Conservation (phyloP, 2,329 filamentous ascomycete genomes). For the Fusarium pseudonygamai region DNA sequence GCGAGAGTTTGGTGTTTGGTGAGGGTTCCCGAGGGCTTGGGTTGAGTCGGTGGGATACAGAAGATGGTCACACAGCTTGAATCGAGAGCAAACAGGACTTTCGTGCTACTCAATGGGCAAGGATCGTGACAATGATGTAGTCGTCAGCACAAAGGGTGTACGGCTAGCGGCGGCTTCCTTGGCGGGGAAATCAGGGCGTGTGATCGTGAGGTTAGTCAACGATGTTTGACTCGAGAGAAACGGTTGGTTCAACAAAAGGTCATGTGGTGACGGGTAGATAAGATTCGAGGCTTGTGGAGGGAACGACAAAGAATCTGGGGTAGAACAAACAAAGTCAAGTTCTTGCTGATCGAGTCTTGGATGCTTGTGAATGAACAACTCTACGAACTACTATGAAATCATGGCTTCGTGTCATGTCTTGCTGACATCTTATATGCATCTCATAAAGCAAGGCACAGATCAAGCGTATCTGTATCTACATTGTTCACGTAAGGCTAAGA, state of each 20-base stretch:
- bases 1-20: not conserved
- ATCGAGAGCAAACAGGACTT: not conserved
- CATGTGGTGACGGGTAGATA: constrained; percentile 29
- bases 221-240: constrained; percentile 23
- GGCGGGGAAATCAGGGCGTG: constrained; percentile 34
- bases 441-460: constrained; percentile 4
- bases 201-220: constrained; percentile 34
- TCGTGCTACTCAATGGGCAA: constrained; percentile 2
- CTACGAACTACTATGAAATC: not conserved
- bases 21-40: not conserved
- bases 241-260: constrained; percentile 31
- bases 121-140: constrained; percentile 33
- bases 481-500: constrained; percentile 11
- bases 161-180: constrained; percentile 38
- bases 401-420: constrained; percentile 2
- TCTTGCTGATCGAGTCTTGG: constrained; percentile 1
- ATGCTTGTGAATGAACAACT: not conserved
- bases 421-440: constrained; percentile 17
- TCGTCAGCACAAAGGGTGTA: constrained; percentile 31
- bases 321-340: not conserved
- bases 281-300: constrained; percentile 29
- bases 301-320: constrained; percentile 14
- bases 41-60: not conserved
- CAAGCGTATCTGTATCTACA: not conserved
- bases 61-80: not conserved